Percentiles rank a stretch among this genome's conserved stretches.
phyloP scores from a whole-genome alignment of 768 basidiomycete species.

The Mrakia hoshinonis region DNA sequence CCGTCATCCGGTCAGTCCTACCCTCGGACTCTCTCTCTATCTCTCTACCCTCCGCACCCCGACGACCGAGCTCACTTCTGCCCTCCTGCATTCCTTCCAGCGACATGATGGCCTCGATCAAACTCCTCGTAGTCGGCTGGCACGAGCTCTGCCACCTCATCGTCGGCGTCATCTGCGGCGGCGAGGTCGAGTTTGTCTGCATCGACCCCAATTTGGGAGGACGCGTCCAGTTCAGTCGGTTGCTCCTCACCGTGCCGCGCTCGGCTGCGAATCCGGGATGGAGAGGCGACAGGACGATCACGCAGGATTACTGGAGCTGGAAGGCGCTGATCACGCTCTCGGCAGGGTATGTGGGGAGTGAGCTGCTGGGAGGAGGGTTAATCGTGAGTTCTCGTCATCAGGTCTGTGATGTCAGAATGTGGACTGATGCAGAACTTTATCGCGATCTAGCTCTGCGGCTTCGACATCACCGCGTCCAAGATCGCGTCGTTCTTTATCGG shows the following conservation, averaged over 20 bases:
- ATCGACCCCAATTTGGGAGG: constrained; percentile 69
- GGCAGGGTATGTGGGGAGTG: constrained; percentile 68
- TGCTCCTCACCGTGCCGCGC: constrained; percentile 18
- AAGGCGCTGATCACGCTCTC: constrained; percentile 4
- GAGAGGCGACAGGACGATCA: constrained; percentile 46
- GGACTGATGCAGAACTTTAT: neutral
- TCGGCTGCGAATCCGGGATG: constrained; percentile 59
- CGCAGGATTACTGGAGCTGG: constrained; percentile 1
- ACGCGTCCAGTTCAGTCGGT: constrained; percentile 46
- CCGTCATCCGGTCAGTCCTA: neutral
- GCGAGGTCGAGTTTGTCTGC: neutral
- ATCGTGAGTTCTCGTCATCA: constrained; percentile 48
- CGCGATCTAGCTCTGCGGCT: constrained; percentile 44
- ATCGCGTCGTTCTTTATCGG: constrained; percentile 83
- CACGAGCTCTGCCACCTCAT: constrained; percentile 79
- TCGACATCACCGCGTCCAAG: constrained; percentile 83
- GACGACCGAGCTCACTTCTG: too few species aligned
- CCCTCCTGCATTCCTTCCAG: neutral
- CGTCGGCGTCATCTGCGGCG: constrained; percentile 42
- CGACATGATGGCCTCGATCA: constrained; percentile 7
- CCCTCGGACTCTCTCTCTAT: neutral
- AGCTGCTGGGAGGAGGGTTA: constrained; percentile 71
- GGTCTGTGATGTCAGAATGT: neutral
- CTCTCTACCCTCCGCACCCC: too few species aligned
- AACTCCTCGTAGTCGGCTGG: constrained; percentile 74